These are phyloP conservation scores for Colletotrichum australisinense DNA, from an alignment of 2,329 filamentous ascomycete genomes.

Conservation along the genomic window DNA sequence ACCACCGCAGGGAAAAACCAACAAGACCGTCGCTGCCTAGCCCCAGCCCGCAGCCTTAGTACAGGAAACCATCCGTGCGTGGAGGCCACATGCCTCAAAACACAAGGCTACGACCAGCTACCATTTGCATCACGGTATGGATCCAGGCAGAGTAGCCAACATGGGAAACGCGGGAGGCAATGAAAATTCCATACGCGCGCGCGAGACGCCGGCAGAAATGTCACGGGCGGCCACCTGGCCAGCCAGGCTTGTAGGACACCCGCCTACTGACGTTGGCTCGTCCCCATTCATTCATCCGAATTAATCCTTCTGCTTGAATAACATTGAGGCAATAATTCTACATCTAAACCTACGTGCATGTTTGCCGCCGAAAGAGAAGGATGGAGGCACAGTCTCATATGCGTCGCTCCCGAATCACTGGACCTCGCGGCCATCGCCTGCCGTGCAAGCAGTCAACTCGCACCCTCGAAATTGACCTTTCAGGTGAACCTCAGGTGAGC, in stretches of 20 bases:
- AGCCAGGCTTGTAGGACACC: too few species aligned
- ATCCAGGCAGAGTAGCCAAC: background rate
- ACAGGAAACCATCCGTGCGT: too few species aligned
- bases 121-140: background rate
- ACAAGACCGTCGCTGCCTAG: too few species aligned
- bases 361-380: too few species aligned
- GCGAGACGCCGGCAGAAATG: background rate
- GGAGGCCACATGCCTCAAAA: background rate
- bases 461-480: background rate
- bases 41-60: too few species aligned
- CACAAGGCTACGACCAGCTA: background rate
- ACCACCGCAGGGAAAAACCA: too few species aligned
- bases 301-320: too few species aligned
- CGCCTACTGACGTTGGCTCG: too few species aligned
- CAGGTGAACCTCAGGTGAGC: constrained; percentile 16
- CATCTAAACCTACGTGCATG: too few species aligned
- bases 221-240: background rate
- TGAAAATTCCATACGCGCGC: background rate
- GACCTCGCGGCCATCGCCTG: background rate
- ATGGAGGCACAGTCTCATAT: background rate
- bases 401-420: background rate
- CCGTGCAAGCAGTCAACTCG: background rate
- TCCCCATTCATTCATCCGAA: too few species aligned
- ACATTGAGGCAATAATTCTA: too few species aligned
- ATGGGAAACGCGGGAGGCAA: background rate